Evolutionary conservation across 2,329 filamentous ascomycete genomes (phyloP).

Genomic region (Pestalotiopsis sp.): DNA sequence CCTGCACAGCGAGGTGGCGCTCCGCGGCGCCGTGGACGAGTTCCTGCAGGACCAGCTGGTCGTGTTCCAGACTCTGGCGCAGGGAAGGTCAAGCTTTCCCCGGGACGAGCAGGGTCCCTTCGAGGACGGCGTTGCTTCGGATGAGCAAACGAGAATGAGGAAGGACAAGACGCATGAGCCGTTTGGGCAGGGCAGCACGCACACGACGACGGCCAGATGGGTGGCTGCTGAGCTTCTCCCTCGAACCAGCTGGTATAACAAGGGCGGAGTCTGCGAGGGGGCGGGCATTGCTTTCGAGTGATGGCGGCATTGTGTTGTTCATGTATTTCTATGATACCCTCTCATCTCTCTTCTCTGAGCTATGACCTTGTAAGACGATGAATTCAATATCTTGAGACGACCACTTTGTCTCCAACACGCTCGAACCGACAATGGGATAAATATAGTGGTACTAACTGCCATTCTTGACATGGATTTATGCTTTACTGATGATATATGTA

Average conservation of each 20-base stretch:
- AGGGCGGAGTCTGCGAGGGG: conserved; percentile 53
- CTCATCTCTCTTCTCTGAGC: not conserved
- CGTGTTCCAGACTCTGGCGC: conserved; percentile 60
- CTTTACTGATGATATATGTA: no score
- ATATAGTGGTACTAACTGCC: no score
- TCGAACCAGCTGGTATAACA: conserved; percentile 50
- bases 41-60: conserved; percentile 65
- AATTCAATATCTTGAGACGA: no score
- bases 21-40: conserved; percentile 54
- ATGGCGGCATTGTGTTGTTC: not conserved
- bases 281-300: conserved; percentile 32
- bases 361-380: no score
- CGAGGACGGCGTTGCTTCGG: conserved; percentile 27
- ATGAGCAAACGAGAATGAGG: conserved; percentile 26
- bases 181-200: conserved; percentile 59
- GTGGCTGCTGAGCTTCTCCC: conserved; percentile 56
- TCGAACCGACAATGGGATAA: no score
- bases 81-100: conserved; percentile 52
- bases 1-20: conserved; percentile 47
- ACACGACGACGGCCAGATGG: conserved; percentile 65
- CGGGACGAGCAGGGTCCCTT: conserved; percentile 24
- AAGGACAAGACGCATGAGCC: conserved; percentile 51
- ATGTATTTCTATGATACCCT: not conserved
- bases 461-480: no score
- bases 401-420: no score